These are phyloP conservation scores for Morella rubra DNA, from an alignment of 306 rosid genomes.

Conservation along the genomic window DNA sequence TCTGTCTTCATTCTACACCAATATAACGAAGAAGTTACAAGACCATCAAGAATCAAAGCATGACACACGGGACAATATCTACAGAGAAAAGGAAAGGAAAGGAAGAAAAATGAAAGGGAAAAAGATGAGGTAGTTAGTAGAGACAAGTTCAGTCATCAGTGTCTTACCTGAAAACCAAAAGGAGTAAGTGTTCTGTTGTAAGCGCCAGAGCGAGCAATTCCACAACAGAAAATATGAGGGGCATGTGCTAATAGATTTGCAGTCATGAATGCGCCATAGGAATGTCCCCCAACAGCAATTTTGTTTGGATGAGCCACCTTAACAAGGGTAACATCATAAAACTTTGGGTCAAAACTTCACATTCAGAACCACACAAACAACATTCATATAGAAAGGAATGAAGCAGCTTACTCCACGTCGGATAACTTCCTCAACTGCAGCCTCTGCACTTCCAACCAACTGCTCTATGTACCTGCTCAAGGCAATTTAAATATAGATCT, in stretches of 20 bases:
- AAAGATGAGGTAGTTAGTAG: background rate
- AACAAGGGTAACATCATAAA: constrained; percentile 26
- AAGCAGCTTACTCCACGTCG: constrained; percentile 74
- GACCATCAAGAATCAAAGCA: constrained; percentile 22
- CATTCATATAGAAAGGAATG: constrained; percentile 14
- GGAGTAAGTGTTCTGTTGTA: constrained; percentile 98
- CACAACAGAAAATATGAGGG: constrained; percentile 96
- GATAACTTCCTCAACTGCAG: constrained; percentile 92
- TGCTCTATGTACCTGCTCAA: constrained; percentile 82
- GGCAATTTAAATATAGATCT: constrained; percentile 27
- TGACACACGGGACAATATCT: background rate
- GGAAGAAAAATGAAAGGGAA: background rate
- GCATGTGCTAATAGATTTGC: constrained; percentile 99
- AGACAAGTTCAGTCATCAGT: background rate
- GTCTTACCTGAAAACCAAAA: constrained; percentile 89
- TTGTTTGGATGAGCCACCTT: constrained; percentile 93
- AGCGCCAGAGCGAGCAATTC: constrained; percentile 99
- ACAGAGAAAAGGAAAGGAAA: constrained; percentile 15
- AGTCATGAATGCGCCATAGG: constrained; percentile 99
- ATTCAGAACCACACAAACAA: constrained; percentile 2
- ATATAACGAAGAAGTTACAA: constrained; percentile 18
- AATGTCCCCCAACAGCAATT: constrained; percentile 98
- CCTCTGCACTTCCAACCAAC: constrained; percentile 93
- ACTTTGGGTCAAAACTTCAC: constrained; percentile 21
- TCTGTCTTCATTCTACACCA: constrained; percentile 85